Base-by-base conservation (phyloP, 176 grass and related monocot species). In the Puya raimondii region DNA sequence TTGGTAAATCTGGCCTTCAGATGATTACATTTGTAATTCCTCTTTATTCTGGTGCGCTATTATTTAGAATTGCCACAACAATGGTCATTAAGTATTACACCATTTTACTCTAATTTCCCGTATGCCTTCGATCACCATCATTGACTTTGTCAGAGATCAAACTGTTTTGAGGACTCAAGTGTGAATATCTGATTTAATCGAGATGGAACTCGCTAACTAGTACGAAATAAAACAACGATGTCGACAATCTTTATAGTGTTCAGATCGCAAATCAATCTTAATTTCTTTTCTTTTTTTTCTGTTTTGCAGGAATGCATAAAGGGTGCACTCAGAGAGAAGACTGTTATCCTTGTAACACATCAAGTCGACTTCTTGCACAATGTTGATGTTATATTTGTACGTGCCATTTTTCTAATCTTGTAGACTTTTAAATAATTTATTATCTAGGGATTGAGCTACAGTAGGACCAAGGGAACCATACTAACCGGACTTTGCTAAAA, bases 281-380 rank as follows among this genome's bases (percentile, higher is more conserved):
- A 8, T 61, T 61, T 61, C 50, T 69, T 17, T 61, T 50, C 10
- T 71, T 64, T 11, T 68, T 11, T 18, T 11, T 59, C 57, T 26
- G 4, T 47, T 54, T 9, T 53, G 72, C 83, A 96, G 89, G 94
- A 99, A 75, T 99, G 94, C 52, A 72, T 93, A 29, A 71, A 84
- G 70, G 94, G 89, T 64, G 84, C 82, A 25, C 85, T 99, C 51
- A 93, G 86, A 75, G 59, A 85, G 75, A 93, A 99, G 78, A 99
- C 94, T 8, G 51, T 99, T 12, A 49, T 99, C 47, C 94, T 99
- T 47, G 89, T 99, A 64, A 93, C 94, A 13, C 94, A 99, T 72
- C 94, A 99, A 86, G 87, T 99, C 7, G 94, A 99, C 75, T 99
- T 99, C 78, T 78, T 99, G 74, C 94, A 93, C 85, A 99, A 99